Evolutionary conservation across 1,139 yeast species (phyloP).

Genomic region (Hyphopichia pseudoburtonii): DNA sequence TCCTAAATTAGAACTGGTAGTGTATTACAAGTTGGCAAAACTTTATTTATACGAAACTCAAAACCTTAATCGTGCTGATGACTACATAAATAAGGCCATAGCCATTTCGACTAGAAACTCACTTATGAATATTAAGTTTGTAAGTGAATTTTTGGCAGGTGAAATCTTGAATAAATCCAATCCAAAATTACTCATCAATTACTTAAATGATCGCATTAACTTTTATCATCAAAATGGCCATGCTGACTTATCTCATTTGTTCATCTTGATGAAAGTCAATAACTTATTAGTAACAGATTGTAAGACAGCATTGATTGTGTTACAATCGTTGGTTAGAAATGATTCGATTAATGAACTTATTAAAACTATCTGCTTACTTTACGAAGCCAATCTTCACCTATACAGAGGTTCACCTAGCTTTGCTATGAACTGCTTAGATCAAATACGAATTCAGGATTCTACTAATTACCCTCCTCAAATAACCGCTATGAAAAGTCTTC

Average conservation of each 20-base stretch:
- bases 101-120: constrained; percentile 31
- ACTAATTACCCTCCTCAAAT: constrained; percentile 26
- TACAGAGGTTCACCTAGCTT: constrained; percentile 27
- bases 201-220: constrained; percentile 24
- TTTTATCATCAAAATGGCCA: constrained; percentile 16
- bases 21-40: constrained; percentile 35
- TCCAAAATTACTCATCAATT: constrained; percentile 26
- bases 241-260: constrained; percentile 17
- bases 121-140: constrained; percentile 19
- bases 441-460: constrained; percentile 6
- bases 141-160: constrained; percentile 32
- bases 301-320: constrained; percentile 22
- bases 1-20: constrained; percentile 28
- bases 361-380: constrained; percentile 15
- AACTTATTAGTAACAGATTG: constrained; percentile 24
- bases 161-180: constrained; percentile 28
- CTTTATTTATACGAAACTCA: constrained; percentile 42
- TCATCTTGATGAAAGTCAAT: constrained; percentile 29
- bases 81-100: constrained; percentile 37
- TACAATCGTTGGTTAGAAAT: constrained; percentile 20
- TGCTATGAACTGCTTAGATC: constrained; percentile 13
- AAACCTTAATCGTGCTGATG: constrained; percentile 38
- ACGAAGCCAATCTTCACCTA: constrained; percentile 23
- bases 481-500: constrained; percentile 25
- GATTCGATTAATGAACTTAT: constrained; percentile 16